phyloP scores from a whole-genome alignment of 2,329 filamentous ascomycete species.

The Iodosphaeria phyllophila region DNA sequence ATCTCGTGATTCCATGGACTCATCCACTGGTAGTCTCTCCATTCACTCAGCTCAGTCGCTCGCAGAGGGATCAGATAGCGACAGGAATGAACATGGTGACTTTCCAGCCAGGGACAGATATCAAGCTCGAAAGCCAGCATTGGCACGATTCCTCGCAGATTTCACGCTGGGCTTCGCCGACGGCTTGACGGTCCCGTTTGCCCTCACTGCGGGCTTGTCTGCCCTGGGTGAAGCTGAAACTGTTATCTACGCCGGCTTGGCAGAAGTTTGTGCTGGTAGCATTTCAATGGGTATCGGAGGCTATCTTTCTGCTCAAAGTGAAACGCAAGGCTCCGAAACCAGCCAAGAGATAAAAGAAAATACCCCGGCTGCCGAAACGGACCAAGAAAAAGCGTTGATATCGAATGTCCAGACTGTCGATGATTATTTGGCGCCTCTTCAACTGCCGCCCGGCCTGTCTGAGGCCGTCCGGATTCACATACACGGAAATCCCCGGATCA shows the following conservation, averaged over 20 bases:
- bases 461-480: slow-evolving; percentile 8
- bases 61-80: too few species aligned
- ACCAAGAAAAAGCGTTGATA: slow-evolving; percentile 16
- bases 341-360: neutral
- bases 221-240: slow-evolving; percentile 44
- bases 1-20: too few species aligned
- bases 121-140: too few species aligned
- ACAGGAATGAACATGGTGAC: too few species aligned
- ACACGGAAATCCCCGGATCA: slow-evolving; percentile 4
- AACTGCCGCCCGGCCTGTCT: slow-evolving; percentile 9
- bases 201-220: slow-evolving; percentile 55
- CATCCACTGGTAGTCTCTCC: too few species aligned
- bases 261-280: slow-evolving; percentile 57
- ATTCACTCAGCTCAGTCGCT: too few species aligned
- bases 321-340: slow-evolving; percentile 12
- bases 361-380: slow-evolving; percentile 3
- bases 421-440: slow-evolving; percentile 9
- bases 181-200: slow-evolving; percentile 64
- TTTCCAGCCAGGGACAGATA: too few species aligned
- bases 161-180: slow-evolving; percentile 62
- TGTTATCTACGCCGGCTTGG: slow-evolving; percentile 54
- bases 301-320: slow-evolving; percentile 46
- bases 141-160: slow-evolving; percentile 35
- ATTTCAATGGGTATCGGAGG: slow-evolving; percentile 65
- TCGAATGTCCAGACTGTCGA: slow-evolving; percentile 3